These are phyloP conservation scores for Penicillium janthinellum DNA, from an alignment of 2,329 filamentous ascomycete genomes.

Conservation along the genomic window DNA sequence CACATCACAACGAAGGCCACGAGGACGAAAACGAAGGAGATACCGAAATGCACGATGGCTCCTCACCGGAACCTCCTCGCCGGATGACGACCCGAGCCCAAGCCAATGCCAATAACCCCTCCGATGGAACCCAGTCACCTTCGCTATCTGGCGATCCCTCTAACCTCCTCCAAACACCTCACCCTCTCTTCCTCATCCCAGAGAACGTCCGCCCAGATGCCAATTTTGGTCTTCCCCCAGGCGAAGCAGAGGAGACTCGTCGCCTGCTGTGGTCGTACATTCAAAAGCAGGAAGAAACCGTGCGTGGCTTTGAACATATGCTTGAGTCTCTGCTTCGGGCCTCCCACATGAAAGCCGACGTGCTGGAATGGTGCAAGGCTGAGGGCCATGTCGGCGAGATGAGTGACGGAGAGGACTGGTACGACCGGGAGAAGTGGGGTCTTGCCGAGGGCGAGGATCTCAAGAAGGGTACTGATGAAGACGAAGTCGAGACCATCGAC, in stretches of 20 bases:
- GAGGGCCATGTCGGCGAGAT: slow-evolving; percentile 66
- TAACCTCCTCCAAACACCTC: slow-evolving; percentile 44
- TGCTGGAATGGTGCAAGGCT: slow-evolving; percentile 63
- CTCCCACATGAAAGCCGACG: slow-evolving; percentile 61
- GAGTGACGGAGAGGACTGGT: slow-evolving; percentile 70
- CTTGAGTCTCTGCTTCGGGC: slow-evolving; percentile 59
- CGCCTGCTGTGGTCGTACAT: slow-evolving; percentile 63
- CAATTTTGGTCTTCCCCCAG: slow-evolving; percentile 58
- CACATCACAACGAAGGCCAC: slow-evolving; percentile 16
- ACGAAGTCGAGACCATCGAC: slow-evolving; percentile 58
- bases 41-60: slow-evolving; percentile 37
- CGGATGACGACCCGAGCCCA: slow-evolving; percentile 52
- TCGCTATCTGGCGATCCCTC: slow-evolving; percentile 34
- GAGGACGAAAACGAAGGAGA: slow-evolving; percentile 33
- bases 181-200: slow-evolving; percentile 62
- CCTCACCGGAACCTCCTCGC: slow-evolving; percentile 44
- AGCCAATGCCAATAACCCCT: slow-evolving; percentile 38
- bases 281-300: slow-evolving; percentile 67
- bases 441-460: slow-evolving; percentile 57
- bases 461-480: slow-evolving; percentile 62
- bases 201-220: slow-evolving; percentile 53
- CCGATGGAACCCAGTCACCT: slow-evolving; percentile 30
- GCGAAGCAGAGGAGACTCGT: slow-evolving; percentile 65
- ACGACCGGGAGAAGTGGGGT: slow-evolving; percentile 63
- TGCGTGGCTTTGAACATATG: slow-evolving; percentile 58